These are phyloP conservation scores for Endotrypanum monterogeii DNA, from an alignment of 208 protist species.

Conservation along the genomic window DNA sequence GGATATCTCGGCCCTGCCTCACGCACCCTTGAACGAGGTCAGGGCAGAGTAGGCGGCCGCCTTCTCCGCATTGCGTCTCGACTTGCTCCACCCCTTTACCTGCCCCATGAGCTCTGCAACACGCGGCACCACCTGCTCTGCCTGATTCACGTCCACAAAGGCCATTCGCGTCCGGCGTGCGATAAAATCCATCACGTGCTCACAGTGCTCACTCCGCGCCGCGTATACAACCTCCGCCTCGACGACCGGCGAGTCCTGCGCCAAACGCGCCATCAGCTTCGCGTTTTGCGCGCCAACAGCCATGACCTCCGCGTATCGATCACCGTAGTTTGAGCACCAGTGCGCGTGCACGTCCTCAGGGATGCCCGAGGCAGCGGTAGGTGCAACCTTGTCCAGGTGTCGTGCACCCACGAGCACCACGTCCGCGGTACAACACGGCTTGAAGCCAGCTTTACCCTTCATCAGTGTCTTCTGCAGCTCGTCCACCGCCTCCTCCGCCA, in stretches of 20 bases:
- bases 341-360: constrained; percentile 71
- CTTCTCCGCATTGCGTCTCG: constrained; percentile 53
- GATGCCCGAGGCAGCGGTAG: constrained; percentile 26
- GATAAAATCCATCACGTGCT: constrained; percentile 91
- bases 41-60: constrained; percentile 54
- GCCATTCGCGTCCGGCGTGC: constrained; percentile 90
- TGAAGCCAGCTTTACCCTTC: constrained; percentile 29
- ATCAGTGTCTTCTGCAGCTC: constrained; percentile 50
- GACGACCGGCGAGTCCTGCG: constrained; percentile 64
- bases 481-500: constrained; percentile 92
- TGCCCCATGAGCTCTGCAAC: constrained; percentile 89
- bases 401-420: constrained; percentile 85
- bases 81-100: constrained; percentile 73
- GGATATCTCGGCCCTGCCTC: background rate
- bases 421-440: constrained; percentile 74
- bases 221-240: constrained; percentile 91
- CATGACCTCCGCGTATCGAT: constrained; percentile 51
- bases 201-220: constrained; percentile 83
- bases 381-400: constrained; percentile 41
- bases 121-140: constrained; percentile 67
- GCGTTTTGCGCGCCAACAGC: constrained; percentile 41
- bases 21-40: constrained; percentile 41
- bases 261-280: constrained; percentile 43
- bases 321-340: constrained; percentile 72
- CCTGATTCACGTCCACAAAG: constrained; percentile 81